Base-by-base conservation (phyloP, 2,329 filamentous ascomycete genomes). In the Ceratocystis colombiana region DNA sequence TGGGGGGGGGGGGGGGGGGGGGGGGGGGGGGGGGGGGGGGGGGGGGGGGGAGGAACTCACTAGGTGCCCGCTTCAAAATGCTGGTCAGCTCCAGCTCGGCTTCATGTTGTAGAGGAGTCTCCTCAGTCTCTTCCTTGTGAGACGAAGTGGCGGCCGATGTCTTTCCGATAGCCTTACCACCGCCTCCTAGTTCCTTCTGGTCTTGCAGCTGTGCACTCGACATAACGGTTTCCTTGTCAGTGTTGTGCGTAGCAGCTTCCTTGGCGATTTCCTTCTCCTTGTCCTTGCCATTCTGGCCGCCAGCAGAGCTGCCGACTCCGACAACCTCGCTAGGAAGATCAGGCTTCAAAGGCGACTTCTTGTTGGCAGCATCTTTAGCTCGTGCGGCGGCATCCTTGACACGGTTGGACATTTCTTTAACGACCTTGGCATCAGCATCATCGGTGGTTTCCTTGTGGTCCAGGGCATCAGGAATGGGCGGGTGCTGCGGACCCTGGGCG, bases 31-130 rank as follows among this genome's bases (percentile, higher is more conserved):
- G 10, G 45, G 22, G 22, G 22, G 22, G 22, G 22, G 17, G 10
- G 45, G n/a, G 20, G 33, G 53, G 25, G 17, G 22, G 20, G 44
- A 37, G 20, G 22, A 41, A 78, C 83, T 70, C 83, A 95, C 90
- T 87, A 17, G 93, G 91, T 2, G 89, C 86, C 73, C 86, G 88
- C 78, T 92, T 94, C 70, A 97, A 76, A 62, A 97, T 96, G 6
- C 76, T 75, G 72, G 90, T 88, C 69, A 97, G 76, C 74, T 90
- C 89, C 20, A 77, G 76, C 73, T 91, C 86, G 1, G 88, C 84
- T 66, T 85, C 81, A 66, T 83, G 80, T 65, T 87, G 82, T 69
- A 86, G 82, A 37, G 81, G 77, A 12, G 80, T 81, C 73, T 85
- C 80, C 33, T 76, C 72, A 68, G 78, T 75, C 62, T 70, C 70